Evolutionary conservation across 1,284 basidiomycete genomes (phyloP).

Genomic region (Golubevia sp.): DNA sequence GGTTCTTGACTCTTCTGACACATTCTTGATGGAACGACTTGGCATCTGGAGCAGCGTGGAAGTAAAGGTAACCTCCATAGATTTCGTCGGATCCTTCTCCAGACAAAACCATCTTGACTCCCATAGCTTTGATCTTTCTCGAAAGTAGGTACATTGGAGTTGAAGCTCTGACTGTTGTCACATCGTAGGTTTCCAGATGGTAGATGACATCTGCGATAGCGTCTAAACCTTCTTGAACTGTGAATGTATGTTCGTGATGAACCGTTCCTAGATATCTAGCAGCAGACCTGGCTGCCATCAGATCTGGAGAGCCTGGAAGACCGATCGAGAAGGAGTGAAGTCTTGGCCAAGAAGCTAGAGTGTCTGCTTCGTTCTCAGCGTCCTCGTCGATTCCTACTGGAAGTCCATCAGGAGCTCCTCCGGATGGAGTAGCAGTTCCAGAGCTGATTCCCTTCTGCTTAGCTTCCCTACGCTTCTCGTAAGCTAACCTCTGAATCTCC

Average conservation of each 20-base stretch:
- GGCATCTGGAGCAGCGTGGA: conserved; percentile 93
- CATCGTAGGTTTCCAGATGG: conserved; percentile 98
- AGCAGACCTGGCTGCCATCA: conserved; percentile 90
- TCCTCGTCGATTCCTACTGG: conserved; percentile 39
- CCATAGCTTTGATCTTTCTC: conserved; percentile 99
- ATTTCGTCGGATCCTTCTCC: conserved; percentile 99
- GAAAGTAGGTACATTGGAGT: conserved; percentile 97
- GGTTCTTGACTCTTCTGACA: conserved; percentile 92
- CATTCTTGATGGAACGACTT: conserved; percentile 93
- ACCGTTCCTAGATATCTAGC: conserved; percentile 91
- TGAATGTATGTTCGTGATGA: conserved; percentile 98
- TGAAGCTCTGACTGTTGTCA: conserved; percentile 95
- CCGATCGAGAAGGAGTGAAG: conserved; percentile 98
- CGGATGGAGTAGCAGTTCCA: conserved; percentile 15
- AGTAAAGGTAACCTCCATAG: conserved; percentile 98
- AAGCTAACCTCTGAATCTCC: neutral
- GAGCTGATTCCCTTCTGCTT: neutral
- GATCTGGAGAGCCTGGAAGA: conserved; percentile 91
- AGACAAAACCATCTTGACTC: conserved; percentile 99
- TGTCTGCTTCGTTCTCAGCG: conserved; percentile 38
- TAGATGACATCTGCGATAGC: conserved; percentile 97
- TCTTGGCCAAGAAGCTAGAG: conserved; percentile 83
- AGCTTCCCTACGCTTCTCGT: neutral
- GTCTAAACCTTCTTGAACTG: conserved; percentile 96
- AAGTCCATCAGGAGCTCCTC: conserved; percentile 12